A percentile compares a stretch with the other conserved stretches of the same genome.
Evolutionary conservation across 2,329 filamentous ascomycete genomes (phyloP).

Genomic region (Colletotrichum gloeosporioides): DNA sequence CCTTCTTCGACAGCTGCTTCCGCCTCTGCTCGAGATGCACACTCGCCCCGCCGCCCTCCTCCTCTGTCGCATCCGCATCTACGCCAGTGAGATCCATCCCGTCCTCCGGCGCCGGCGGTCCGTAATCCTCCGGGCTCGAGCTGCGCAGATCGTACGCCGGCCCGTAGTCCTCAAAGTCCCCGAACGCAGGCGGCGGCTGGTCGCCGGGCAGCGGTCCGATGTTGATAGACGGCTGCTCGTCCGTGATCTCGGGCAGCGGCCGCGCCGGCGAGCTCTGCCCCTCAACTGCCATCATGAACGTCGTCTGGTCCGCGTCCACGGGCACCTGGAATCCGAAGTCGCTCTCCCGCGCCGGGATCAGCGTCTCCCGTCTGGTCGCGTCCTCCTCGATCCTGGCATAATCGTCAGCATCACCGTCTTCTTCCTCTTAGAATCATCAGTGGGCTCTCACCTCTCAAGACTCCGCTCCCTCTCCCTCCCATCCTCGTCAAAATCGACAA

Average conservation of each 20-base stretch:
- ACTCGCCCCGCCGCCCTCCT: constrained; percentile 9
- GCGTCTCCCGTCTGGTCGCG: constrained; percentile 40
- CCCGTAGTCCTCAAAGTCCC: neutral
- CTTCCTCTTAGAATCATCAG: rapidly evolving
- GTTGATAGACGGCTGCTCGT: constrained; percentile 17
- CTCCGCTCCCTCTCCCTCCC: constrained; percentile 44
- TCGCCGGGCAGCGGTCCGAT: constrained; percentile 16
- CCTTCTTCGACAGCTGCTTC: constrained; percentile 43
- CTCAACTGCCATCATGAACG: constrained; percentile 51
- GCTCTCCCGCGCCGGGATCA: constrained; percentile 47
- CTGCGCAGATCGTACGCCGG: constrained; percentile 11
- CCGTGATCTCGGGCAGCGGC: constrained; percentile 20
- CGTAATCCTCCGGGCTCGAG: constrained; percentile 45
- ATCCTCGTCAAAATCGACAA: constrained; percentile 30
- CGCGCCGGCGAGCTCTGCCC: constrained; percentile 22
- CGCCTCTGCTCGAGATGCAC: constrained; percentile 23
- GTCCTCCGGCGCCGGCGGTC: constrained; percentile 36
- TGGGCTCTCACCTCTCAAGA: constrained; percentile 44
- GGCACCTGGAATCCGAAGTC: constrained; percentile 58
- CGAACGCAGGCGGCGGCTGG: constrained; percentile 20
- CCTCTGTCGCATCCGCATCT: constrained; percentile 24
- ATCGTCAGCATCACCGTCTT: constrained; percentile 25
- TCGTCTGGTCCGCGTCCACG: constrained; percentile 52
- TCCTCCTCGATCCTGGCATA: constrained; percentile 40
- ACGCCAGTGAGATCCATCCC: neutral